These are phyloP conservation scores for Lactarius quietus DNA, from an alignment of 768 basidiomycete genomes.

Conservation along the genomic window DNA sequence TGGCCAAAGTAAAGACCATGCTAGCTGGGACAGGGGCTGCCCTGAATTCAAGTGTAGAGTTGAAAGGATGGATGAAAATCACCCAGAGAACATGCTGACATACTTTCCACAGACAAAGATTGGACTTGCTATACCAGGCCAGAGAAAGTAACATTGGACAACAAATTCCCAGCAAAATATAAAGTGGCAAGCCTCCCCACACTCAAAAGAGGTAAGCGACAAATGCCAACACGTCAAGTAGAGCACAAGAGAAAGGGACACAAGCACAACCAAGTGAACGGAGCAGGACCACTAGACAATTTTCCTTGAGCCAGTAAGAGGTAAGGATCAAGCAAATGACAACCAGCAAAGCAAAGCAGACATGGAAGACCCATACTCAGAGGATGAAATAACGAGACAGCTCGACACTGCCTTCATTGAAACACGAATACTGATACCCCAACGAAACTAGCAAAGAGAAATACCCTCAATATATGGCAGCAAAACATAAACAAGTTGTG, in stretches of 20 bases:
- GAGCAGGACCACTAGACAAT: too few species aligned
- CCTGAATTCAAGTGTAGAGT: not conserved
- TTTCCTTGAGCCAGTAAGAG: too few species aligned
- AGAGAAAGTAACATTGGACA: not conserved
- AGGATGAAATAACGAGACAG: not conserved
- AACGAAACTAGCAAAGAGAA: too few species aligned
- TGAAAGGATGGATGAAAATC: not conserved
- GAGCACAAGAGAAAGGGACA: too few species aligned
- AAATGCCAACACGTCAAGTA: too few species aligned
- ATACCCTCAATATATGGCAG: too few species aligned
- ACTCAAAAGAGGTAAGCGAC: not conserved
- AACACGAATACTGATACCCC: too few species aligned
- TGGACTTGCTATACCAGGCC: conserved; percentile 14
- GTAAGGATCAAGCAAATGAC: too few species aligned
- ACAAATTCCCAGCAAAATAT: not conserved
- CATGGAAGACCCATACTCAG: too few species aligned
- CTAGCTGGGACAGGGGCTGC: conserved; percentile 19
- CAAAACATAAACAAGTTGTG: too few species aligned
- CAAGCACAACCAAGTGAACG: too few species aligned
- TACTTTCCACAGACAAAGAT: conserved; percentile 24
- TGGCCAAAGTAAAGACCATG: not conserved
- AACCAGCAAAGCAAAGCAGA: too few species aligned
- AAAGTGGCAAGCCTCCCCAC: not conserved
- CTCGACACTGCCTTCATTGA: not conserved
- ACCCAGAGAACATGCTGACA: conserved; percentile 23